These are phyloP conservation scores for Boletus vinaceobasis DNA, from an alignment of 768 basidiomycete species.

Conservation along the genomic window DNA sequence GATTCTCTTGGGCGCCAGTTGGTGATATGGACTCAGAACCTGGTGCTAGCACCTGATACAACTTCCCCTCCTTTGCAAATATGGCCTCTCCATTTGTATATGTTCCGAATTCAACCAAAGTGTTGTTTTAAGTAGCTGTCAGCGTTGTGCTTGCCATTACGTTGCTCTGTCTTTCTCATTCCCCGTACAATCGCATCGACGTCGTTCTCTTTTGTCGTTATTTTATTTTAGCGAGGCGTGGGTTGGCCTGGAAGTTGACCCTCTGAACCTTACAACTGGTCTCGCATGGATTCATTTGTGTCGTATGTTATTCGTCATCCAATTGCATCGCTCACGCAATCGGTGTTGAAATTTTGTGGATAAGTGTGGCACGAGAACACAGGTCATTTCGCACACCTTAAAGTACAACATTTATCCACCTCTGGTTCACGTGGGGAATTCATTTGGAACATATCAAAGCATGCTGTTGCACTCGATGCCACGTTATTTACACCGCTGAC, in stretches of 20 bases:
- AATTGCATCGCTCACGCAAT: constrained; percentile 11
- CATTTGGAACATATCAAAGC: background rate
- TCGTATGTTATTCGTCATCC: constrained; percentile 10
- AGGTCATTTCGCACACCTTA: background rate
- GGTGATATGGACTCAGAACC: constrained; percentile 19
- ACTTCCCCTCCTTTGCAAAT: constrained; percentile 26
- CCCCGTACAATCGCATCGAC: constrained; percentile 13
- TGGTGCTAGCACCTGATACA: constrained; percentile 25
- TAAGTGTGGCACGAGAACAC: background rate
- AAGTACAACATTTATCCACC: background rate
- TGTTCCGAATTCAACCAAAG: constrained; percentile 18
- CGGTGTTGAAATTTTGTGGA: background rate
- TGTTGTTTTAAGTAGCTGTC: constrained; percentile 28
- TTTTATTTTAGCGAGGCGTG: constrained; percentile 18
- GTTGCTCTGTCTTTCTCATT: constrained; percentile 15
- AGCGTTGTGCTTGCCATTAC: constrained; percentile 27
- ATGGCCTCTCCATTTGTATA: constrained; percentile 20
- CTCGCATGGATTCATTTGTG: constrained; percentile 9
- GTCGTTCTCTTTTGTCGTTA: constrained; percentile 16
- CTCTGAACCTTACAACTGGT: constrained; percentile 23
- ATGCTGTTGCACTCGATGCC: background rate
- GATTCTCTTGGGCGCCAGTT: constrained; percentile 5
- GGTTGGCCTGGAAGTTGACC: constrained; percentile 36
- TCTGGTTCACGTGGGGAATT: background rate
- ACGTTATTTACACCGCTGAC: constrained; percentile 76